Evolutionary conservation across 2,329 filamentous ascomycete species (phyloP), one percentile per base, ranked within the genome.

Genomic region (Tolypocladium guangdongense): DNA sequence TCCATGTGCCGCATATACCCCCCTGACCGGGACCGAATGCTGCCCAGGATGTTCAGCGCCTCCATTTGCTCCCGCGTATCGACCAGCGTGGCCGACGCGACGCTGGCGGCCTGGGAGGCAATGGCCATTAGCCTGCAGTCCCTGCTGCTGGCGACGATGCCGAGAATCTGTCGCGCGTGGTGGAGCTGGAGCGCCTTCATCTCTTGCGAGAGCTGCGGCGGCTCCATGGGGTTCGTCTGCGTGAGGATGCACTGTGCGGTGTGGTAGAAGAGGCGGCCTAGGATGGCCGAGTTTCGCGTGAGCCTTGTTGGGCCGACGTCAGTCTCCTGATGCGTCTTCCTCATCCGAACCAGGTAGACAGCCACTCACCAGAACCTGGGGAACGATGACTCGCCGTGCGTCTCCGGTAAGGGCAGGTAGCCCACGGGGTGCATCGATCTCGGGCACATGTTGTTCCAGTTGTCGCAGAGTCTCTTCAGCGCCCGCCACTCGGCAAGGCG

Each of bases 211-310:
- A 74, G 74, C 38, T 81, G 76, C 8, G 78, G 72, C 12, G 80
- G 74, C 38, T 84, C 77, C 51, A 86, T 67, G 0, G 91, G 91
- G 65, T 96, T 86, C 24, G 84, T 84, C 60, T 92, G 88, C 4
- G 87, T 82, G 6, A 96, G 78, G 36, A 96, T 72, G 58, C 88
- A 86, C 71, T 92, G 86, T 24, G 88, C 84, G 0, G 88, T 93
- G 65, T 96, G 91, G 65, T 95, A 96, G 66, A 96, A 90, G 10
- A 96, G 76, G 48, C 89, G 82, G 4, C 88, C 89, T 30, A 95
- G 81, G 35, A 93, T 84, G 3, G 89, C 88, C 2, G 49, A 33
- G 14, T 39, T 24, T 16, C 37, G 43, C 12, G 43, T 49, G 22
- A 52, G 16, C 33, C 45, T n/a, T 37, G 22, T 53, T n/a, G 33